Evolutionary conservation across 2,329 filamentous ascomycete species (phyloP).

Genomic region (Pseudogymnoascus destructans): DNA sequence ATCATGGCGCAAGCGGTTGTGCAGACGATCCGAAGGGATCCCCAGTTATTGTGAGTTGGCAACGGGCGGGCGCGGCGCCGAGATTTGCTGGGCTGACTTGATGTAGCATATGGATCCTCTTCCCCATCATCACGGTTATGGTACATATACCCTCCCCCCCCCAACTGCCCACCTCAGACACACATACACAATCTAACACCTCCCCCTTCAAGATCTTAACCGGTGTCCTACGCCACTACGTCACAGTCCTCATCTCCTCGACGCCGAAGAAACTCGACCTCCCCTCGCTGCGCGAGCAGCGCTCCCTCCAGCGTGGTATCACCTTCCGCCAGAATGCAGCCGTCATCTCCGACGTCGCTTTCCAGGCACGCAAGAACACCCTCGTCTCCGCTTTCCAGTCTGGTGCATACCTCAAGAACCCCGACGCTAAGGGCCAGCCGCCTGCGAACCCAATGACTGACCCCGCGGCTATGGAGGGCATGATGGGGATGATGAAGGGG

Average conservation of each 20-base stretch:
- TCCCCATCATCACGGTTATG: slow-evolving; percentile 97
- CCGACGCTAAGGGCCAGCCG: slow-evolving; percentile 71
- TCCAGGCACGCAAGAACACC: slow-evolving; percentile 67
- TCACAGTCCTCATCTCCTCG: slow-evolving; percentile 75
- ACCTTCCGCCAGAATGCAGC: slow-evolving; percentile 73
- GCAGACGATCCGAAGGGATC: slow-evolving; percentile 97
- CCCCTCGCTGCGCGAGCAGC: slow-evolving; percentile 70
- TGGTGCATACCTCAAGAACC: slow-evolving; percentile 80
- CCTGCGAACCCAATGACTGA: slow-evolving; percentile 91
- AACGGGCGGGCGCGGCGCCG: slow-evolving; percentile 9
- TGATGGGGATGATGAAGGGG: slow-evolving; percentile 99
- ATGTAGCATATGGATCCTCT: slow-evolving; percentile 90
- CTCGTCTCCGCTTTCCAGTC: slow-evolving; percentile 75
- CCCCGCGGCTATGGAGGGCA: slow-evolving; percentile 93
- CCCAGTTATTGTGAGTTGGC: slow-evolving; percentile 75
- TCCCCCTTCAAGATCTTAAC: slow-evolving; percentile 57
- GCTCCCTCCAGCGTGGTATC: slow-evolving; percentile 70
- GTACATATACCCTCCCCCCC: slow-evolving; percentile 30
- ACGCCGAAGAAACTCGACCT: slow-evolving; percentile 72
- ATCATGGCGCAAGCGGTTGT: slow-evolving; percentile 72
- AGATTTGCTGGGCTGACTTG: slow-evolving; percentile 19
- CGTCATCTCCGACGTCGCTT: slow-evolving; percentile 64
- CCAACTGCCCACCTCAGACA: background rate
- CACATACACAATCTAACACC: slow-evolving; percentile 9
- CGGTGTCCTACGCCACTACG: slow-evolving; percentile 91